Base-by-base conservation (phyloP, 1,284 basidiomycete species). In the Melampsora americana region DNA sequence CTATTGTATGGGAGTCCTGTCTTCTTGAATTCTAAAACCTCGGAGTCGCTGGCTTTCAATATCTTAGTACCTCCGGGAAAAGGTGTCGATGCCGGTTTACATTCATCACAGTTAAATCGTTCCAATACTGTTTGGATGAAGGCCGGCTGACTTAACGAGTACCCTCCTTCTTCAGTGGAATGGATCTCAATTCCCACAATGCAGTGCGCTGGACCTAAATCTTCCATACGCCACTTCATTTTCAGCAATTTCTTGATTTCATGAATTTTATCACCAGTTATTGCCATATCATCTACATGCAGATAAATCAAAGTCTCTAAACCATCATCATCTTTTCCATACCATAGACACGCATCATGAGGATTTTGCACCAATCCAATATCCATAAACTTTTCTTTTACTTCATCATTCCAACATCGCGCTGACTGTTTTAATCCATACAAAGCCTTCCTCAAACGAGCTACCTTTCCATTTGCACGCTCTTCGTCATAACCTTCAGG, bases 241-340 rank as follows among this genome's bases (percentile, higher is more conserved):
- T 48, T 48, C 9, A 48, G 11, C 20, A 11, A 9, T 60, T 18
- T 11, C 26, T 60, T 18, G 16, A 60, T 11, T n/a, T 11, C 23
- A 60, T 60, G 9, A 11, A n/a, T 28, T 7, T 60, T 60, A 9
- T 60, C 26, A 60, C 18, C 56, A 11, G 56, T 60, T 60, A 60
- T 60, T 11, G 23, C 56, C 26, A 18, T 28, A 26, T 60, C 26
- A 28, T 60, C 56, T 11, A 60, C 56, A 60, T 60, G 56, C 9
- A 60, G 16, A 59, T 61, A 73, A 9, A 73, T 66, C 16, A 66
- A 32, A 1, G 50, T 50, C 14, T 46, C 46, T 0, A n/a, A n/a
- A n/a, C 26, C 61, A 0, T 53, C 62, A 1, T 64, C 62, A 18
- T 28, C 11, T 26, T 60, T 18, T 60, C 16, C 9, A 26, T n/a